phyloP scores from a whole-genome alignment of 176 grass and related monocot species.

The Musa beccarii region DNA sequence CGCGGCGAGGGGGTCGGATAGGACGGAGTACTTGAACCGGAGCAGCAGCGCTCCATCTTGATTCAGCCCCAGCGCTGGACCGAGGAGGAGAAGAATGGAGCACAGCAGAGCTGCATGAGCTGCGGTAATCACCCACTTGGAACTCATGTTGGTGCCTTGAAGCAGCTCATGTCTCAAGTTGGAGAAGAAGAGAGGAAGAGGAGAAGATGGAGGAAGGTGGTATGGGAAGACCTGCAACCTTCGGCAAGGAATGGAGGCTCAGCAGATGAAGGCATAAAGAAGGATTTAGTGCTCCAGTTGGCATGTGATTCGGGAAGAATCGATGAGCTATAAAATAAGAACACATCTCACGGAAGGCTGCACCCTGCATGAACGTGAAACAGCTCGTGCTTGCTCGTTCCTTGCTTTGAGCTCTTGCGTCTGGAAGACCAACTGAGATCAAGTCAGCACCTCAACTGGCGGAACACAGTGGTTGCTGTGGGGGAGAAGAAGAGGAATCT shows the following conservation, averaged over 20 bases:
- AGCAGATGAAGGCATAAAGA: not conserved
- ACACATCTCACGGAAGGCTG: too few relatives aligned
- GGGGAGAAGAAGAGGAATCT: not conserved
- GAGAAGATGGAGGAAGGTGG: too few relatives aligned
- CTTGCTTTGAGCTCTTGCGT: too few relatives aligned
- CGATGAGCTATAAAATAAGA: too few relatives aligned
- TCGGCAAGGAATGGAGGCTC: not conserved
- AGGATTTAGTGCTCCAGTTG: not conserved
- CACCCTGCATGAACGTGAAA: too few relatives aligned
- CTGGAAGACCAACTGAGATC: too few relatives aligned
- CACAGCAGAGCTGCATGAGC: not conserved
- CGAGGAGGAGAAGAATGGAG: constrained; percentile 10
- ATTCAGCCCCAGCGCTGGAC: constrained; percentile 37
- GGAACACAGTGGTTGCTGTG: too few relatives aligned
- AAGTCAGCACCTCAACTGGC: too few relatives aligned
- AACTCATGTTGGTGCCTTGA: not conserved
- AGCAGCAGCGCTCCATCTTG: constrained; percentile 56
- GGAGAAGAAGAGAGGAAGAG: constrained; percentile 6
- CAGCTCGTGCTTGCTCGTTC: too few relatives aligned
- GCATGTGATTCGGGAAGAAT: too few relatives aligned
- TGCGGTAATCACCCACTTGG: not conserved
- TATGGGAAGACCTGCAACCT: not conserved
- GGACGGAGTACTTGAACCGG: constrained; percentile 65
- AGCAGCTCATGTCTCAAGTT: constrained; percentile 10
- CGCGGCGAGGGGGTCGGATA: constrained; percentile 50